Evolutionary conservation across 352 stramenopile genomes (phyloP).

Genomic region (Pythium graminicola): DNA sequence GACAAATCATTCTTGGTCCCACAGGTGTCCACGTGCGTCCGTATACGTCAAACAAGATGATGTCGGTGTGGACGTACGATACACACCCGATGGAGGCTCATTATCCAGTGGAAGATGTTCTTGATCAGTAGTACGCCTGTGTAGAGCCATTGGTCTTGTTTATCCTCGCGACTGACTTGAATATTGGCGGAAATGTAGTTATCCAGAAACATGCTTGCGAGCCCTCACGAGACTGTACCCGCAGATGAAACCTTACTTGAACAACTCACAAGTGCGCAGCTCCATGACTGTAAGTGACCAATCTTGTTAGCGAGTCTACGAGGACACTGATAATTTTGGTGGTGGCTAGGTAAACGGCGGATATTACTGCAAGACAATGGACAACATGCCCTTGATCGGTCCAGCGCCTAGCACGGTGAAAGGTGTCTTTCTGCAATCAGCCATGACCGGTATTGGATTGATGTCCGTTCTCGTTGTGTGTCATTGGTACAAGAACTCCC

Average conservation of each 20-base stretch:
- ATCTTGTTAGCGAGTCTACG: not conserved
- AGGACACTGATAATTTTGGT: not conserved
- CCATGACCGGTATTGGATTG: conserved; percentile 64
- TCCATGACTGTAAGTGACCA: conserved; percentile 47
- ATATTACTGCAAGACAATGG: conserved; percentile 77
- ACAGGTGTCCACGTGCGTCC: conserved; percentile 64
- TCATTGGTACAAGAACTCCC: not conserved
- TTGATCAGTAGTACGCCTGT: conserved; percentile 44
- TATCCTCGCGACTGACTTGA: not conserved
- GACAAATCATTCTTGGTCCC: not conserved
- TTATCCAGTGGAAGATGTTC: conserved; percentile 57
- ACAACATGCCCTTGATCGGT: conserved; percentile 71
- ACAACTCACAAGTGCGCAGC: conserved; percentile 42
- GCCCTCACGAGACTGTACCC: conserved; percentile 54
- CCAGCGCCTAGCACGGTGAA: conserved; percentile 48
- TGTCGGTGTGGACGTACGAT: conserved; percentile 76
- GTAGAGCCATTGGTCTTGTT: not conserved
- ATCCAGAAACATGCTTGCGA: conserved; percentile 59
- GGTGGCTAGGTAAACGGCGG: conserved; percentile 46
- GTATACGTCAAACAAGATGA: conserved; percentile 53
- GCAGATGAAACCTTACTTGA: conserved; percentile 54
- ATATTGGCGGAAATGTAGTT: conserved; percentile 26
- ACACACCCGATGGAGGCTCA: conserved; percentile 48
- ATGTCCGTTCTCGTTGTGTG: conserved; percentile 33
- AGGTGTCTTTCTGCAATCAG: conserved; percentile 60